These are phyloP conservation scores for Alternaria gansuensis DNA, from an alignment of 2,329 filamentous ascomycete genomes.

Conservation along the genomic window DNA sequence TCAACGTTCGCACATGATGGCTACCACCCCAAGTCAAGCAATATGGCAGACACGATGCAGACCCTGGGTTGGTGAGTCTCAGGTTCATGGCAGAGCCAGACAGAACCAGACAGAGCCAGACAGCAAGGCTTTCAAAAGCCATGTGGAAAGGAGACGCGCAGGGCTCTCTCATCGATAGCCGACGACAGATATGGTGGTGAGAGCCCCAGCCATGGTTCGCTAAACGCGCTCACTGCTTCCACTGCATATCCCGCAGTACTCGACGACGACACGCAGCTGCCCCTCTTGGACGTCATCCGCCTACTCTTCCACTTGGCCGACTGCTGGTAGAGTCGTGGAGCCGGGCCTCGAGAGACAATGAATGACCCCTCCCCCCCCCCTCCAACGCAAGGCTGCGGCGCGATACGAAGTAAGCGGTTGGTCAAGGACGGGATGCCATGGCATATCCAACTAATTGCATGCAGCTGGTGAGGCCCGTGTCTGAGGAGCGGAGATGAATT, in stretches of 20 bases:
- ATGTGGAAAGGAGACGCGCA: slow-evolving; percentile 29
- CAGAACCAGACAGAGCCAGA: neutral
- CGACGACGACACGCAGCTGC: slow-evolving; percentile 25
- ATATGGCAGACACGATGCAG: neutral
- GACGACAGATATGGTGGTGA: slow-evolving; percentile 13
- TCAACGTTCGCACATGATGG: slow-evolving; percentile 31
- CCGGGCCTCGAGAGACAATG: neutral
- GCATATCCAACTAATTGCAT: slow-evolving; percentile 41
- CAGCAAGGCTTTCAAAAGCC: slow-evolving; percentile 25
- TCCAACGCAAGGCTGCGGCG: slow-evolving; percentile 7
- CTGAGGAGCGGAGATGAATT: slow-evolving; percentile 39
- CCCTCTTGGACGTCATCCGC: slow-evolving; percentile 34
- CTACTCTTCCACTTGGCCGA: slow-evolving; percentile 18
- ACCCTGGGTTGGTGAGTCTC: slow-evolving; percentile 5
- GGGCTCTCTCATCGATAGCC: slow-evolving; percentile 22
- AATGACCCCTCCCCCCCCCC: neutral
- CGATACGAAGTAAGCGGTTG: slow-evolving; percentile 27
- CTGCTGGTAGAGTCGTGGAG: slow-evolving; percentile 2
- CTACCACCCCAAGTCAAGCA: slow-evolving; percentile 3
- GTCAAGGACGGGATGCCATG: slow-evolving; percentile 21
- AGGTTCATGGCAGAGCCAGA: neutral
- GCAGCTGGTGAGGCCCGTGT: slow-evolving; percentile 41
- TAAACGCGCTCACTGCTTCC: slow-evolving; percentile 28
- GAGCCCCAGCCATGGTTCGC: slow-evolving; percentile 19
- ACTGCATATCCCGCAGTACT: slow-evolving; percentile 31